These are phyloP conservation scores for Penicillium silybi DNA, from an alignment of 495 filamentous ascomycete species.

Conservation along the genomic window DNA sequence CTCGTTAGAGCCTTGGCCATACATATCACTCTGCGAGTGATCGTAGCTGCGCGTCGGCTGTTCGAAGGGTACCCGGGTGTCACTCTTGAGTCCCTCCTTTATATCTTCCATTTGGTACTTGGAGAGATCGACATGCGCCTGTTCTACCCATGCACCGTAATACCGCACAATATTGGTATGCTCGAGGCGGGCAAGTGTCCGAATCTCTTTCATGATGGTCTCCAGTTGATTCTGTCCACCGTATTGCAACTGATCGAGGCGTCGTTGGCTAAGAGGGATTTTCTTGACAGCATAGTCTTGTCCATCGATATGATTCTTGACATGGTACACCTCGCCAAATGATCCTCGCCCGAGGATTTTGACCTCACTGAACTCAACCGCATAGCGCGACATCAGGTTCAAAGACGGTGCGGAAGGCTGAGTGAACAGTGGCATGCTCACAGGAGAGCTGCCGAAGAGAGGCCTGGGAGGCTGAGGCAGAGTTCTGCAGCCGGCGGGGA, in stretches of 20 bases:
- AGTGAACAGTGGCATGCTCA: constrained; percentile 32
- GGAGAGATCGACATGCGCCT: constrained; percentile 25
- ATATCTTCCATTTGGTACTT: not conserved
- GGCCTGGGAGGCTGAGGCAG: constrained; percentile 22
- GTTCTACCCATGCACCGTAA: constrained; percentile 51
- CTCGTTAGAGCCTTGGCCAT: constrained; percentile 21
- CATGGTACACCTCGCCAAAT: constrained; percentile 52
- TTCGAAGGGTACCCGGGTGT: constrained; percentile 12
- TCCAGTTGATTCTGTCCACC: constrained; percentile 46
- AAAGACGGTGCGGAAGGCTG: constrained; percentile 13
- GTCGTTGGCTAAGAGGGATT: constrained; percentile 45
- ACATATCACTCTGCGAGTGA: constrained; percentile 5
- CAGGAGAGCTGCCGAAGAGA: constrained; percentile 34
- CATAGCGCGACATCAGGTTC: constrained; percentile 35
- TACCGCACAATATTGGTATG: constrained; percentile 54
- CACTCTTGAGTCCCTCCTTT: not conserved
- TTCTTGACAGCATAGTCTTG: constrained; percentile 54
- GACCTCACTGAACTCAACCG: constrained; percentile 40
- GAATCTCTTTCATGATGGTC: constrained; percentile 50
- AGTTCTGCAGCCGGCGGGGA: constrained; percentile 20
- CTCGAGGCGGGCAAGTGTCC: constrained; percentile 51
- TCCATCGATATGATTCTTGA: constrained; percentile 48
- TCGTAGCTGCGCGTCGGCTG: constrained; percentile 19
- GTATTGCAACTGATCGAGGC: constrained; percentile 43
- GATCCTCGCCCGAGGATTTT: constrained; percentile 48